A percentile compares a stretch with the other conserved stretches of the same genome.
phyloP scores from a whole-genome alignment of 345 rosid species.

The Pistacia integerrima region DNA sequence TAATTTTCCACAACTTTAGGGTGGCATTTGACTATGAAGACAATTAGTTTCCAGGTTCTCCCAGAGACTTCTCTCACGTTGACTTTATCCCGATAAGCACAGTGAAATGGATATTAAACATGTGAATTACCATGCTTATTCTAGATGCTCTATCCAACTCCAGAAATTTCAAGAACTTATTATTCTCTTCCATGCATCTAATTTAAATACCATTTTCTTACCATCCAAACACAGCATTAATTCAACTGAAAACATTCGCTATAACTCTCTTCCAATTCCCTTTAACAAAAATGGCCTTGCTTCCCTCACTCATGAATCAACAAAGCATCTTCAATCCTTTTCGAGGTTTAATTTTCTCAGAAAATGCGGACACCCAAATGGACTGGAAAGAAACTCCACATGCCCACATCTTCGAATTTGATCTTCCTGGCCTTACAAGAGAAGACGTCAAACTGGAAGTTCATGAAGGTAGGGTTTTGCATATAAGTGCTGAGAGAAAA shows the following conservation, averaged over 20 bases:
- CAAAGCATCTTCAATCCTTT: slow-evolving; percentile 3
- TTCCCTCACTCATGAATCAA: slow-evolving; percentile 6
- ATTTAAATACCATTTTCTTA: too few species aligned
- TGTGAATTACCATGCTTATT: too few species aligned
- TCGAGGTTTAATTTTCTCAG: neutral
- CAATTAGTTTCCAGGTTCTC: neutral
- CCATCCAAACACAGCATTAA: too few species aligned
- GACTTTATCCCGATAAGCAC: neutral
- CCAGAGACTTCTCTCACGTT: neutral
- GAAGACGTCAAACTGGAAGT: slow-evolving; percentile 46
- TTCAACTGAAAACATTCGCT: too few species aligned
- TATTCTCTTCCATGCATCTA: neutral
- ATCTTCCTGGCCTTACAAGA: slow-evolving; percentile 43
- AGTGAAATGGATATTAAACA: too few species aligned
- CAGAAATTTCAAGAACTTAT: slow-evolving; percentile 7
- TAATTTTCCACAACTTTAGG: too few species aligned
- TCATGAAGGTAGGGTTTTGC: slow-evolving; percentile 22
- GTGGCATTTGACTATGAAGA: neutral
- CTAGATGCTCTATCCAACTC: neutral
- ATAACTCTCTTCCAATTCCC: neutral
- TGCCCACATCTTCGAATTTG: slow-evolving; percentile 37
- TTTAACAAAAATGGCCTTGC: slow-evolving; percentile 16
- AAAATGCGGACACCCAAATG: slow-evolving; percentile 20
- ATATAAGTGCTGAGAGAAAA: slow-evolving; percentile 26
- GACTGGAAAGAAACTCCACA: slow-evolving; percentile 48